A percentile compares a stretch with the other conserved stretches of the same genome.
Conservation (phyloP, 768 basidiomycete species). For the Serendipita sp. region DNA sequence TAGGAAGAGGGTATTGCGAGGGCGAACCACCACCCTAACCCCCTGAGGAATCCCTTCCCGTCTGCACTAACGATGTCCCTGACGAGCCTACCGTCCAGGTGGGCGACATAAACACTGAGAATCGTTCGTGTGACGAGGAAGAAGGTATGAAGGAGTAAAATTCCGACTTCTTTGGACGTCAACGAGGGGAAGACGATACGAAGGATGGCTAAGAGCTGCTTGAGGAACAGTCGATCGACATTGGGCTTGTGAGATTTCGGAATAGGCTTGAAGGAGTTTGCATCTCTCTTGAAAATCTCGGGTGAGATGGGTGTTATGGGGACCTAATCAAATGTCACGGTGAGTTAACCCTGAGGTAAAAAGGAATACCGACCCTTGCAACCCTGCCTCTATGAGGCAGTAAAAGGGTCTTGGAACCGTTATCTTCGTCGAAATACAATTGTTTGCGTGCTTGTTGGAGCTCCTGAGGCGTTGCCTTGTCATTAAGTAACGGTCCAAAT, state of each 20-base stretch:
- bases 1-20: slow-evolving; percentile 86
- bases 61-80: slow-evolving; percentile 78
- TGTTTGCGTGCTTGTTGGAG: slow-evolving; percentile 31
- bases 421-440: slow-evolving; percentile 41
- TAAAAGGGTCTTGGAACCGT: slow-evolving; percentile 46
- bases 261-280: slow-evolving; percentile 40
- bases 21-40: slow-evolving; percentile 74
- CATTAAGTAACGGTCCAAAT: not conserved
- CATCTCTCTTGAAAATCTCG: slow-evolving; percentile 34
- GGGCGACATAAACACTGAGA: slow-evolving; percentile 73
- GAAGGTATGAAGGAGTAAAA: slow-evolving; percentile 61
- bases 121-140: slow-evolving; percentile 79
- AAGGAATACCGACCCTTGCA: slow-evolving; percentile 34
- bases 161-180: slow-evolving; percentile 49
- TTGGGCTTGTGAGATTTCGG: slow-evolving; percentile 34
- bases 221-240: slow-evolving; percentile 50
- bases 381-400: slow-evolving; percentile 49
- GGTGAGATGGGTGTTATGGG: slow-evolving; percentile 32
- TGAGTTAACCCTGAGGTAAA: not conserved
- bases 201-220: slow-evolving; percentile 58
- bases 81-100: slow-evolving; percentile 79
- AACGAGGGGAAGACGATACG: slow-evolving; percentile 53
- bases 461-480: slow-evolving; percentile 9
- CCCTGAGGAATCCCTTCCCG: slow-evolving; percentile 63
- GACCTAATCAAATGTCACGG: slow-evolving; percentile 18